Base-by-base conservation (phyloP, 2,329 filamentous ascomycete genomes). In the Aspergillus sojae region DNA sequence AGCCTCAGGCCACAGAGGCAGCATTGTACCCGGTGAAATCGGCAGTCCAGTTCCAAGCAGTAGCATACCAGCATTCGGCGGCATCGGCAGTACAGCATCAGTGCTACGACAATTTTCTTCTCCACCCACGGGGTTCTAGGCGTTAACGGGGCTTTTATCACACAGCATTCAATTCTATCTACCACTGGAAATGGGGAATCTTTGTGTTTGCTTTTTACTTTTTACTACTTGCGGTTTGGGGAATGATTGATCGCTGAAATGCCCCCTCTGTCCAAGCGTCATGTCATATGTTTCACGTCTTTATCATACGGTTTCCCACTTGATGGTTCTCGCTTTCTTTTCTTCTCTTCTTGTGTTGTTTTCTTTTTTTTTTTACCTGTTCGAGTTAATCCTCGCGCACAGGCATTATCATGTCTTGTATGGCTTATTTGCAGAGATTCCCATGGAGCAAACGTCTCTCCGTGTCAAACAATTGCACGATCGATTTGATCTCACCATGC, bases 1-100 rank as follows among this genome's bases (percentile, higher is more conserved):
- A 23, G 73, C 79, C 14, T 77, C 80, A 76, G 65, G 78, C 66
- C 73, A 77, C 67, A 74, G 81, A 70, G 75, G 75, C 26, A 80
- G 78, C 67, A 74, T 79, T 60, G 80, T 76, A 11, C 88, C 89
- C 3, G 88, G 89, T 36, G 88, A 92, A 75, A 91, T 92, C 65
- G 88, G 89, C 50, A 92, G 89, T 72, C 90, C 89, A 2, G 77
- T 88, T 58, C 78, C 83, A 36, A 80, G 84, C 34, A 78, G 74
- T 63, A 79, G 76, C 56, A 71, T 78, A 19, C 76, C 75, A 36
- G 70, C 72, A n/a, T 75, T 78, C 66, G 74, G 76, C 59, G 78
- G 78, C 11, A 74, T 79, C 34, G 72, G 73, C n/a, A 65, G 61
- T 19, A 63, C 48, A 34, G 69, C 74, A 21, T 74, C 77, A 26